These are phyloP conservation scores for Oryza rufipogon DNA, from an alignment of 176 grass and related monocot genomes.

Conservation along the genomic window DNA sequence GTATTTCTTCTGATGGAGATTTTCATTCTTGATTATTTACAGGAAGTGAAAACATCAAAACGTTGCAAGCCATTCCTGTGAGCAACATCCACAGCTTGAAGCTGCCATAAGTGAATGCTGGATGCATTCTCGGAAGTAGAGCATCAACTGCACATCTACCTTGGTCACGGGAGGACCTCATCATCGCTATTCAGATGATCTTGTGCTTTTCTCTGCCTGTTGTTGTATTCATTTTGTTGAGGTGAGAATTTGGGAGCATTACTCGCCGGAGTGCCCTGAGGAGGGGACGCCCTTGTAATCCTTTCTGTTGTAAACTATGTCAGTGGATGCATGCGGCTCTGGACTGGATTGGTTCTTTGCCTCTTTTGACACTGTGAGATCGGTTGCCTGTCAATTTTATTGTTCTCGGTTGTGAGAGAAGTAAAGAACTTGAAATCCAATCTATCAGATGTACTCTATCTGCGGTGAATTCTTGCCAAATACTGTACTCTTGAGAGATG, in stretches of 20 bases:
- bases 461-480: slow-evolving; percentile 38
- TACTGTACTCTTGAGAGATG: slow-evolving; percentile 16
- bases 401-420: slow-evolving; percentile 42
- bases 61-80: not conserved
- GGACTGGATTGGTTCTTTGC: not conserved
- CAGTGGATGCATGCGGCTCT: slow-evolving; percentile 33
- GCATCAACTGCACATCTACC: slow-evolving; percentile 37
- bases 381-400: slow-evolving; percentile 32
- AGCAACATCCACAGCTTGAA: slow-evolving; percentile 38
- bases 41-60: slow-evolving; percentile 47
- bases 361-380: slow-evolving; percentile 32
- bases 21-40: slow-evolving; percentile 37
- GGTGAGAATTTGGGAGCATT: slow-evolving; percentile 34
- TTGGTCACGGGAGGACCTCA: slow-evolving; percentile 18
- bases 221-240: slow-evolving; percentile 51
- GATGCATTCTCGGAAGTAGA: slow-evolving; percentile 34
- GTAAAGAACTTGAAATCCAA: slow-evolving; percentile 31
- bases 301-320: slow-evolving; percentile 32
- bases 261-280: slow-evolving; percentile 17
- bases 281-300: slow-evolving; percentile 33
- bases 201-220: slow-evolving; percentile 31
- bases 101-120: slow-evolving; percentile 21
- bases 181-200: slow-evolving; percentile 31
- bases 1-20: slow-evolving; percentile 35
- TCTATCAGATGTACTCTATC: slow-evolving; percentile 33